phyloP scores from a whole-genome alignment of 495 filamentous ascomycete species.

The Lepidopterella palustris region DNA sequence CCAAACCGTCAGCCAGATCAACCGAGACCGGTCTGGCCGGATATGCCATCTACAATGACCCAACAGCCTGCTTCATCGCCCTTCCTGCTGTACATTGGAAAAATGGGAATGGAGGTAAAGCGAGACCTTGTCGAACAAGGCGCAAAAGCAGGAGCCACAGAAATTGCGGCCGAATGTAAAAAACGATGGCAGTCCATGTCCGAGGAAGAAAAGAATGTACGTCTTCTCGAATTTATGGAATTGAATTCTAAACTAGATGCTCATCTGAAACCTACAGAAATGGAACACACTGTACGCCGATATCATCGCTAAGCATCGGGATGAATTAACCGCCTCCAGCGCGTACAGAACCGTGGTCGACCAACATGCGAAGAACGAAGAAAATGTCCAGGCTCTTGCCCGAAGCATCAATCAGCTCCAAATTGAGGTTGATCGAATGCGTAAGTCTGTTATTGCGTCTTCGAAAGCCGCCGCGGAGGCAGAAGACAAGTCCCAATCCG shows the following conservation, averaged over 20 bases:
- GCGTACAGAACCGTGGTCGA: slow-evolving; percentile 23
- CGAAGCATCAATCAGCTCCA: slow-evolving; percentile 29
- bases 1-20: neutral
- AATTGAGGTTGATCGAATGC: slow-evolving; percentile 26
- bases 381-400: slow-evolving; percentile 23
- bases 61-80: slow-evolving; percentile 26
- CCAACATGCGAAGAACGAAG: slow-evolving; percentile 24
- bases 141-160: slow-evolving; percentile 20
- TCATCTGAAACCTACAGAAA: slow-evolving; percentile 16
- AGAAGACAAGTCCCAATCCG: neutral
- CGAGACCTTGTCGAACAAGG: slow-evolving; percentile 17
- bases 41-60: slow-evolving; percentile 16
- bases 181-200: slow-evolving; percentile 26
- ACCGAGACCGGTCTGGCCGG: slow-evolving; percentile 1
- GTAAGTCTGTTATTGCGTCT: slow-evolving; percentile 11
- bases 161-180: slow-evolving; percentile 29
- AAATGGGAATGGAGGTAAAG: slow-evolving; percentile 21
- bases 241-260: neutral
- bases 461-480: slow-evolving; percentile 7
- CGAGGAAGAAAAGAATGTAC: slow-evolving; percentile 27
- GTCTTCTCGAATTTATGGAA: neutral
- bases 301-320: slow-evolving; percentile 23
- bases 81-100: slow-evolving; percentile 28
- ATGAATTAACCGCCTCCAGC: slow-evolving; percentile 26
- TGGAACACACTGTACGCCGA: slow-evolving; percentile 28